phyloP scores from a whole-genome alignment of 768 basidiomycete genomes.

The Lactarius hengduanensis region DNA sequence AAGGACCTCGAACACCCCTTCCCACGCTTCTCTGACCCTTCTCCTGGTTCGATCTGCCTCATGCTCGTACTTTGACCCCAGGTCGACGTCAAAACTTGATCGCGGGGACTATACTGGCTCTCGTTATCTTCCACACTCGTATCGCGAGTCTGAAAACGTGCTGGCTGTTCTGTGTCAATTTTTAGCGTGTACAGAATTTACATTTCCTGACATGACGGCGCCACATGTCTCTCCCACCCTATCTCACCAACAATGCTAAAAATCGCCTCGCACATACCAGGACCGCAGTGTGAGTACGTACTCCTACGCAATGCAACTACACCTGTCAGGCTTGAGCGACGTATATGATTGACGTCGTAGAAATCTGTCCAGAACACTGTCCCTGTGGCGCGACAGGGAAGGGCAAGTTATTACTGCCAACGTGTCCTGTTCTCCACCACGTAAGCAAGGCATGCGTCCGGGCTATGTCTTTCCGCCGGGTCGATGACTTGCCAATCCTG shows the following conservation, averaged over 20 bases:
- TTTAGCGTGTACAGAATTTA: not conserved
- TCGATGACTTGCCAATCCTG: conserved; percentile 15
- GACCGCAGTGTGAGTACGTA: conserved; percentile 4
- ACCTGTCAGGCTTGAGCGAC: not conserved
- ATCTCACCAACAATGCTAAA: not conserved
- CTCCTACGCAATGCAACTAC: conserved; percentile 5
- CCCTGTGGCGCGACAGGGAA: conserved; percentile 17
- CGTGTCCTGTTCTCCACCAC: not conserved
- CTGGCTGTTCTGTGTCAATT: not conserved
- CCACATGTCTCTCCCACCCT: not conserved
- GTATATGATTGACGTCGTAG: conserved; percentile 21
- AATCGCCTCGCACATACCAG: not conserved
- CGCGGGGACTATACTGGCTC: not conserved
- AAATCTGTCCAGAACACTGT: conserved; percentile 15
- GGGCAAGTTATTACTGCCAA: not conserved
- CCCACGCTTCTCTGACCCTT: not conserved
- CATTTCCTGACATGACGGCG: not conserved
- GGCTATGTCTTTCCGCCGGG: not conserved
- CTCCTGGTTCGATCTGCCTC: conserved; percentile 4
- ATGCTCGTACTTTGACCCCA: conserved; percentile 4
- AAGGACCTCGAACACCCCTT: conserved; percentile 24
- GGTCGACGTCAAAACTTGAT: not conserved
- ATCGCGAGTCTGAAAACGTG: conserved; percentile 1
- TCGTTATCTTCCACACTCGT: not conserved
- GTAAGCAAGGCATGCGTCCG: conserved; percentile 7